Conservation (phyloP, 345 rosid genomes). For the Bruguiera parviflora region DNA sequence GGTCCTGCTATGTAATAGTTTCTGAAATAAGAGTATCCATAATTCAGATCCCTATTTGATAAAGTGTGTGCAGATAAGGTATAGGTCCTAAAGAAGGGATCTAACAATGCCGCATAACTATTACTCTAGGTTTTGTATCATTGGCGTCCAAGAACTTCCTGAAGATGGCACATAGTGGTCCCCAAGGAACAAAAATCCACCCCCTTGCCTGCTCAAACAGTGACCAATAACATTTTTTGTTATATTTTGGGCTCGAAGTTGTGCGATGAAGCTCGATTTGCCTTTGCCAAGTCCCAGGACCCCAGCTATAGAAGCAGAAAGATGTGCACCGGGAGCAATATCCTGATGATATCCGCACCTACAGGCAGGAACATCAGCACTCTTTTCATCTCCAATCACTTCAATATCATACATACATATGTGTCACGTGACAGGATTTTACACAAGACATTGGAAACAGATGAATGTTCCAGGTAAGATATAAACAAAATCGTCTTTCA, state of each 20-base stretch:
- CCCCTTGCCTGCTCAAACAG: conserved; percentile 69
- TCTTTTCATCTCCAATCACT: neutral
- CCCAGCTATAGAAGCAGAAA: conserved; percentile 68
- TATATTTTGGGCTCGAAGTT: conserved; percentile 43
- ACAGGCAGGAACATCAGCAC: conserved; percentile 12
- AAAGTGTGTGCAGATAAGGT: neutral
- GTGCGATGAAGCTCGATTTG: conserved; percentile 62
- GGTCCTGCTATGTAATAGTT: conserved; percentile 63
- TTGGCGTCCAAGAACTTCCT: conserved; percentile 62
- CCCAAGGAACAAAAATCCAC: conserved; percentile 83
- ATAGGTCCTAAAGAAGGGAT: neutral
- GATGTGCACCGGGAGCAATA: conserved; percentile 32
- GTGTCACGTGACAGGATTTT: neutral
- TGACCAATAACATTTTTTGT: conserved; percentile 66
- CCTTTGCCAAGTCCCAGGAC: conserved; percentile 83
- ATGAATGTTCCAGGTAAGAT: neutral
- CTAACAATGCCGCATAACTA: conserved; percentile 6
- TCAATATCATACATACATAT: neutral
- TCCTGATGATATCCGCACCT: conserved; percentile 85
- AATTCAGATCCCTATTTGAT: neutral
- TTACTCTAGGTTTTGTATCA: conserved; percentile 42
- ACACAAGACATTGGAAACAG: neutral
- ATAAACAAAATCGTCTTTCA: neutral
- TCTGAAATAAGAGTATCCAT: conserved; percentile 36
- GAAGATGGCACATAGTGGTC: conserved; percentile 58